phyloP scores from a whole-genome alignment of 441 rosid genomes.

The Kokia cookei region DNA sequence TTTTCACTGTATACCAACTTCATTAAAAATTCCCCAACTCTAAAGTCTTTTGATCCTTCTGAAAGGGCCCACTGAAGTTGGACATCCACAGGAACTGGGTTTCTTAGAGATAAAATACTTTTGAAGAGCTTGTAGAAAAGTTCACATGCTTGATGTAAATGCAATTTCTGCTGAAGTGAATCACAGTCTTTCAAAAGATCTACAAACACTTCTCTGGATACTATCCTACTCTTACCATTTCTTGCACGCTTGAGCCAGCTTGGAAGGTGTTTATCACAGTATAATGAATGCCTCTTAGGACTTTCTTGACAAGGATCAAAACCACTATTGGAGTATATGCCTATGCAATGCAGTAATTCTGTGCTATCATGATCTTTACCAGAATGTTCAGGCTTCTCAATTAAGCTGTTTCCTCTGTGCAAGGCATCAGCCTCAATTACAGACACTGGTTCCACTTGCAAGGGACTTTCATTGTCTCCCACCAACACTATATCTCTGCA shows the following conservation, averaged over 20 bases:
- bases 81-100: slow-evolving; percentile 87
- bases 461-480: slow-evolving; percentile 46
- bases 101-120: slow-evolving; percentile 81
- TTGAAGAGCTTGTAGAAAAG: slow-evolving; percentile 90
- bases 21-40: slow-evolving; percentile 62
- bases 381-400: slow-evolving; percentile 42
- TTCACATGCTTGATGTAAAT: slow-evolving; percentile 92
- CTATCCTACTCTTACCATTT: slow-evolving; percentile 93
- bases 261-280: slow-evolving; percentile 93
- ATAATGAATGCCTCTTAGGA: slow-evolving; percentile 70
- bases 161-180: slow-evolving; percentile 60
- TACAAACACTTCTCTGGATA: slow-evolving; percentile 87
- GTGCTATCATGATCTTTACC: slow-evolving; percentile 30
- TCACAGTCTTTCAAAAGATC: slow-evolving; percentile 68
- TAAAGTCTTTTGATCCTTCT: slow-evolving; percentile 73
- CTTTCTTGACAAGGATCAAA: slow-evolving; percentile 54
- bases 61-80: slow-evolving; percentile 96
- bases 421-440: slow-evolving; percentile 27
- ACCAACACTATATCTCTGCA: slow-evolving; percentile 50
- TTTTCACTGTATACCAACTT: slow-evolving; percentile 77
- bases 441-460: slow-evolving; percentile 40
- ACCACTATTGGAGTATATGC: slow-evolving; percentile 41
- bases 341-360: slow-evolving; percentile 48
- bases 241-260: slow-evolving; percentile 99
- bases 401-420: slow-evolving; percentile 29